Evolutionary conservation across 1,284 basidiomycete genomes (phyloP), one percentile per base, ranked within the genome.

Genomic region (Rhodotorula sp.): DNA sequence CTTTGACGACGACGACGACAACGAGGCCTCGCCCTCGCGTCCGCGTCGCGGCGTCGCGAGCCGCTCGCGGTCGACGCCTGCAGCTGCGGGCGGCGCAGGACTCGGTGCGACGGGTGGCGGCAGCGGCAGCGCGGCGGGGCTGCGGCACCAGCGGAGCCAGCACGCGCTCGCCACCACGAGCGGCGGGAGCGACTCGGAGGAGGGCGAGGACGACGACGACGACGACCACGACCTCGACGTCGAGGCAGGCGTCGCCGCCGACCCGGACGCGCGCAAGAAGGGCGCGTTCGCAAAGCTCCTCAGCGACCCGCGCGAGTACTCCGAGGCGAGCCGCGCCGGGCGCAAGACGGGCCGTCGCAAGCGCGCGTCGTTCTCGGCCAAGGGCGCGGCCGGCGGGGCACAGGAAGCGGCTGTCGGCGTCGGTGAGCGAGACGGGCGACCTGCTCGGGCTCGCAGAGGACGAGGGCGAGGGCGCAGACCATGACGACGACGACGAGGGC

Each of bases 241-340:
- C n/a, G n/a, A n/a, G n/a, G n/a, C n/a, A n/a, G n/a, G n/a, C 0
- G 89, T 87, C 6, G 86, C 87, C 0, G 87, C 29, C 21, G 53
- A 65, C n/a, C n/a, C n/a, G n/a, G n/a, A n/a, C 54, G 70, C 66
- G 70, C 53, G 51, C 44, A 71, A 64, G 67, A 64, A 61, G 46
- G 69, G 69, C 57, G 66, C 64, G 37, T 62, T 77, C 61, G 74
- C 61, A 54, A 70, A 64, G n/a, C 66, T 73, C 19, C 67, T 77
- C 63, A 54, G 70, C 55, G 56, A 74, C 60, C 69, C 74, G 51
- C 51, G 64, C 66, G 60, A 67, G 51, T 75, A 69, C 61, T 69
- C 74, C 29, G 72, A 70, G 37, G 70, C 70, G 32, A 64, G 64
- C 13, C 39, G 74, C 48, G 71, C 74, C 9, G 75, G 74, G 19